Percentiles rank a stretch among this genome's conserved stretches.
These are phyloP conservation scores for Debaryomycetaceae sp. DNA, from an alignment of 1,139 yeast species.

Conservation along the genomic window DNA sequence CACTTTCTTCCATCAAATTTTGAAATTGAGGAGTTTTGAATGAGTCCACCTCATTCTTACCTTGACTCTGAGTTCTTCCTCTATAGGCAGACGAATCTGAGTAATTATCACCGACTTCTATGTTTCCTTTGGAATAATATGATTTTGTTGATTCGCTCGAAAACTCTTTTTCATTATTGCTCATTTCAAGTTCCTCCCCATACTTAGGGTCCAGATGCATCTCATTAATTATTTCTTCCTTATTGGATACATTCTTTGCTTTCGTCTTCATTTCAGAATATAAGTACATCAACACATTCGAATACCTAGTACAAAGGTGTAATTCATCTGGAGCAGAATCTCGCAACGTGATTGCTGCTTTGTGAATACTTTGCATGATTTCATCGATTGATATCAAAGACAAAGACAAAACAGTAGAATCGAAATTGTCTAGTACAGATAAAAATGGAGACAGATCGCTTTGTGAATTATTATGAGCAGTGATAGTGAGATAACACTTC, in stretches of 20 bases:
- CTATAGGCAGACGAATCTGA: background rate
- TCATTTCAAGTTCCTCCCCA: background rate
- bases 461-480: constrained; percentile 39
- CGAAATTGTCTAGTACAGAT: constrained; percentile 30
- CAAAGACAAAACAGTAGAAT: constrained; percentile 53
- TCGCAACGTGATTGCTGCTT: constrained; percentile 69
- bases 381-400: constrained; percentile 70
- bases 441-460: constrained; percentile 10
- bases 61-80: background rate
- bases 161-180: background rate
- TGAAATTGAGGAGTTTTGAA: constrained; percentile 15
- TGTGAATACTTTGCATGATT: constrained; percentile 62
- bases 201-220: background rate
- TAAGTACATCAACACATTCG: constrained; percentile 73
- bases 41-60: background rate
- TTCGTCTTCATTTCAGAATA: constrained; percentile 68
- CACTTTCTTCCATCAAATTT: constrained; percentile 44
- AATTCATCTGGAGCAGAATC: constrained; percentile 90
- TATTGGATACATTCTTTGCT: constrained; percentile 15
- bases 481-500: constrained; percentile 71
- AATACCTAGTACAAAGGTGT: constrained; percentile 78
- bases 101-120: background rate
- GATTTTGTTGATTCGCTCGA: background rate
- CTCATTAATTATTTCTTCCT: constrained; percentile 9
- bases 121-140: background rate